Conservation (phyloP, 1,139 yeast genomes). For the Geotrichum reessii region DNA sequence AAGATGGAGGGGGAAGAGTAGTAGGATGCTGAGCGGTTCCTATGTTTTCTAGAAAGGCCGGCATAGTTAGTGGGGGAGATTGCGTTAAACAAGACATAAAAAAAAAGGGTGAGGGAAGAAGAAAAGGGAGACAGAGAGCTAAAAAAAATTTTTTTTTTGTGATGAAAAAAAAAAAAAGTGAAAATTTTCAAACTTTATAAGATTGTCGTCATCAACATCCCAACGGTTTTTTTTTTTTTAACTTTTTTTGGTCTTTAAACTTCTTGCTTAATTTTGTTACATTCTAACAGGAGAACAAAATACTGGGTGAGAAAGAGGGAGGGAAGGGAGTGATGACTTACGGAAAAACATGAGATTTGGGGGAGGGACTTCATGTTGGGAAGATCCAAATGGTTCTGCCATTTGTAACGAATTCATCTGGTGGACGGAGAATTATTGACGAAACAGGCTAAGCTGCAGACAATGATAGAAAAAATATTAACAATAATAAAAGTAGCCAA, state of each 20-base stretch:
- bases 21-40: conserved; percentile 2
- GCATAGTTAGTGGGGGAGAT: conserved; percentile 2
- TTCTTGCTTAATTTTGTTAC: background rate
- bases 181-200: conserved; percentile 14
- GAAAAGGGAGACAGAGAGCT: background rate
- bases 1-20: conserved; percentile 2
- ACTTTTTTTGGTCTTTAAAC: background rate
- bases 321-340: background rate
- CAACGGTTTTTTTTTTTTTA: conserved; percentile 11
- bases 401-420: conserved; percentile 7
- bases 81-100: background rate
- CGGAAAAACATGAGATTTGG: conserved; percentile 9
- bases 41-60: conserved; percentile 7
- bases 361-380: conserved; percentile 6
- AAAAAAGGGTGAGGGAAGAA: background rate
- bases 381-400: conserved; percentile 6
- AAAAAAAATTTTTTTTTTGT: background rate
- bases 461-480: too few relatives aligned
- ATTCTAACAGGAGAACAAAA: background rate
- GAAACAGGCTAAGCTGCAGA: background rate
- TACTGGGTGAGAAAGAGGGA: background rate
- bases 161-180: conserved; percentile 5
- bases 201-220: conserved; percentile 5
- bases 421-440: background rate
- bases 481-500: too few relatives aligned